phyloP scores from a whole-genome alignment of 257 asterid genomes.

The Solanum ossicruentum region DNA sequence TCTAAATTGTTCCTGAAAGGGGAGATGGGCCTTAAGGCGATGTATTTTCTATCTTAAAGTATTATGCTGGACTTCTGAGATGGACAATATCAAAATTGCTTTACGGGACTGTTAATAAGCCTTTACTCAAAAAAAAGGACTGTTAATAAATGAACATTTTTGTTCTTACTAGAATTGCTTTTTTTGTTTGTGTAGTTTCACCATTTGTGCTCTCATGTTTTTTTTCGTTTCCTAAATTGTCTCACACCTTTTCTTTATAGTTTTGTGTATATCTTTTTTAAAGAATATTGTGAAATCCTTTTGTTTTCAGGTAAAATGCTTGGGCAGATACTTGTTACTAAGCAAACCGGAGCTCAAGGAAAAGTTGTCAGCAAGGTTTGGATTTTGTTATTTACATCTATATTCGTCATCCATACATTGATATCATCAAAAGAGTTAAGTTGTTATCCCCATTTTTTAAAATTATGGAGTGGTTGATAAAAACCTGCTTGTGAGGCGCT shows the following conservation, averaged over 20 bases:
- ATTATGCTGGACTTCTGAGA: neutral
- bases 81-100: neutral
- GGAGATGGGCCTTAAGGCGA: neutral
- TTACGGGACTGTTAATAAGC: neutral
- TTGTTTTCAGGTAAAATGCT: conserved; percentile 79
- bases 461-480: neutral
- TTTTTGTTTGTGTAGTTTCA: neutral
- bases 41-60: neutral
- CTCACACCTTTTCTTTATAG: neutral
- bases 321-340: conserved; percentile 88
- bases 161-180: neutral
- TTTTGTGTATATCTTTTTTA: neutral
- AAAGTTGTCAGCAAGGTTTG: conserved; percentile 96
- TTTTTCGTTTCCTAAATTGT: neutral
- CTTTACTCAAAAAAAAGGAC: neutral
- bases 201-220: neutral
- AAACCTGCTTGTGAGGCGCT: neutral
- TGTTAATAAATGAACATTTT: neutral
- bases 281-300: neutral
- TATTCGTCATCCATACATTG: neutral
- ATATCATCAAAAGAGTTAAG: neutral
- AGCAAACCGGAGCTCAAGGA: conserved; percentile 94
- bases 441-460: neutral
- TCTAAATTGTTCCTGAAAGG: neutral
- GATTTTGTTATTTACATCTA: neutral